Base-by-base conservation (phyloP, 164 flowering plant genomes). In the Malania oleifera region DNA sequence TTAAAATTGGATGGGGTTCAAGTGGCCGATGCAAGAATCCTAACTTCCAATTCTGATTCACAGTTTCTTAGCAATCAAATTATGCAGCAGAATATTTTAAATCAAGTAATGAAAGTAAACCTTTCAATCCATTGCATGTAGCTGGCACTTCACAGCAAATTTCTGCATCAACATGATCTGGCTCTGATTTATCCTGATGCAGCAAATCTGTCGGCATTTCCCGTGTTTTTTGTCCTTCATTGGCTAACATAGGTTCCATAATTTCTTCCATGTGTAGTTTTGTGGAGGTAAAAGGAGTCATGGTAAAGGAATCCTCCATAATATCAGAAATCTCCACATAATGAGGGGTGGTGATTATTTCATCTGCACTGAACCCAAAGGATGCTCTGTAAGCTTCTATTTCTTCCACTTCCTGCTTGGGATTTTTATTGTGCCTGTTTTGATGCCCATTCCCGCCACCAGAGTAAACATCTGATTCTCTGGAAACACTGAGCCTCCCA, bases 361-460 rank as follows among this genome's bases (percentile, higher is more conserved):
- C 98, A 78, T 92, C 98, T 31, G 98, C 98, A 76, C 98, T 92
- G 76, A 92, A 92, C 52, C 98, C 98, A 73, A 92, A 92, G 35
- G 98, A 92, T 43, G 96, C 98, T 66, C 98, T 72, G 67, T 89
- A 92, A 56, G 98, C 96, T 76, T 92, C 98, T 48, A 84, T 60
- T 69, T 92, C 98, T 67, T 92, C 98, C 45, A 68, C 84, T 68
- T 92, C 98, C 47, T 85, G 79, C 78, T 83, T 83, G 54, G 73
- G 57, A 54, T 73, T 76, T 65, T 71, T 89, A 53, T 39, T 78
- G 60, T 74, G 82, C 72, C 85, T 67, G 62, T 67, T 84, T 67
- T 80, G 95, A 43, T 84, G 79, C 20, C 79, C 90, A 70, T 72
- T 81, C 58, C 82, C 80, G 62, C 71, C 72, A 66, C 67, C 65